Conservation (phyloP, 2,329 filamentous ascomycete species). For the Microdochium bolleyi region DNA sequence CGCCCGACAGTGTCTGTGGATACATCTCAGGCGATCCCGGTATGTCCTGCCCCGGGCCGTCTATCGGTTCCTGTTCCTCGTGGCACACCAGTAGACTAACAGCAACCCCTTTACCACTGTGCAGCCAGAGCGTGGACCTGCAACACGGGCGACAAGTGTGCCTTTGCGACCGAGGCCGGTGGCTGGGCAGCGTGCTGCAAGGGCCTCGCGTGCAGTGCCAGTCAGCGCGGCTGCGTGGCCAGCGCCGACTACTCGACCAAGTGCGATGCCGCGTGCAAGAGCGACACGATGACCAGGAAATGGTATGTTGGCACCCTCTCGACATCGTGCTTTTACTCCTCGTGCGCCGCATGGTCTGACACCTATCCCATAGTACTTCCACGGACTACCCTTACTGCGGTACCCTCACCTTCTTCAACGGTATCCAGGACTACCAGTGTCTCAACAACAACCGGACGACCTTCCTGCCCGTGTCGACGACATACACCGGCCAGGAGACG, state of each 20-base stretch:
- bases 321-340: not conserved
- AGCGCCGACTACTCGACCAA: not conserved
- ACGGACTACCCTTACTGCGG: slow-evolving; percentile 30
- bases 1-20: slow-evolving; percentile 42
- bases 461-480: slow-evolving; percentile 28
- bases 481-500: slow-evolving; percentile 26
- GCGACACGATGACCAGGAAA: not conserved
- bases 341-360: not conserved
- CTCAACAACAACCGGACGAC: slow-evolving; percentile 21
- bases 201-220: not conserved
- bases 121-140: not conserved
- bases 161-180: not conserved
- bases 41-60: no score
- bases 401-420: slow-evolving; percentile 31
- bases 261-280: not conserved
- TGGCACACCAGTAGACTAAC: not conserved
- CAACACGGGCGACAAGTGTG: not conserved
- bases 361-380: slow-evolving; percentile 24
- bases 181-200: not conserved
- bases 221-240: not conserved
- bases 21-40: slow-evolving; percentile 32
- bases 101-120: not conserved
- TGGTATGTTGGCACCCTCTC: not conserved
- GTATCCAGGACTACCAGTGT: slow-evolving; percentile 37
- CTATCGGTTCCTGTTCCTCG: no score